These are phyloP conservation scores for Penicillium italicum DNA, from an alignment of 2,329 filamentous ascomycete species.

Conservation along the genomic window DNA sequence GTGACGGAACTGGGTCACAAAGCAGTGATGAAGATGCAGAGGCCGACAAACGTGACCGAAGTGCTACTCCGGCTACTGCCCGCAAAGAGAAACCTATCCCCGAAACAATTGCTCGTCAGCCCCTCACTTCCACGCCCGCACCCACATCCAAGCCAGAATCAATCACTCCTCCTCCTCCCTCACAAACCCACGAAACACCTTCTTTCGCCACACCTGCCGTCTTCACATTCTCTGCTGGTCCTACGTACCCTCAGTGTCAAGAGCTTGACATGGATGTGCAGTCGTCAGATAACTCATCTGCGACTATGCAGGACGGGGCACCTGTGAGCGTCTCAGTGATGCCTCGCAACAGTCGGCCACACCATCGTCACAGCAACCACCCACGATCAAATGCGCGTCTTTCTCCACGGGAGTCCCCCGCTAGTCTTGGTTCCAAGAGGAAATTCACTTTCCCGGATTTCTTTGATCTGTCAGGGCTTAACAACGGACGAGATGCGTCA, in stretches of 20 bases:
- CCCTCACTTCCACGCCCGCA: slow-evolving; percentile 30
- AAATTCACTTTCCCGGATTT: slow-evolving; percentile 48
- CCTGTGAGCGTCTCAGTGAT: slow-evolving; percentile 44
- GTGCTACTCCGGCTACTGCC: slow-evolving; percentile 33
- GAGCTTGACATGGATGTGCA: slow-evolving; percentile 46
- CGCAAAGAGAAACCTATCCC: slow-evolving; percentile 34
- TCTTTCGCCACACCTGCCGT: slow-evolving; percentile 31
- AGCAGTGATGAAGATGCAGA: slow-evolving; percentile 46
- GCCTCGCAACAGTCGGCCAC: slow-evolving; percentile 40
- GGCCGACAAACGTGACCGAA: slow-evolving; percentile 36
- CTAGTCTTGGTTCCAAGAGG: slow-evolving; percentile 46
- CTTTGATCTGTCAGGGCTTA: slow-evolving; percentile 48
- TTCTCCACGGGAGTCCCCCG: slow-evolving; percentile 38
- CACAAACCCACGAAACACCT: slow-evolving; percentile 25
- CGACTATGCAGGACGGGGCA: slow-evolving; percentile 31
- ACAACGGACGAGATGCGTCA: slow-evolving; percentile 42
- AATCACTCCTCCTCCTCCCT: slow-evolving; percentile 15
- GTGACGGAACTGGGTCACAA: slow-evolving; percentile 41
- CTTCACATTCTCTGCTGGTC: slow-evolving; percentile 45
- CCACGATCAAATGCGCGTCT: slow-evolving; percentile 37
- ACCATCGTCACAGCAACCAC: slow-evolving; percentile 39
- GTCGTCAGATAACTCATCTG: slow-evolving; percentile 33
- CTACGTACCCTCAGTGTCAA: slow-evolving; percentile 33
- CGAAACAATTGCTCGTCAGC: slow-evolving; percentile 25
- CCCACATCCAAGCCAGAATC: slow-evolving; percentile 22